Evolutionary conservation across 1,284 basidiomycete genomes (phyloP).

Genomic region (Ustilago sp.): DNA sequence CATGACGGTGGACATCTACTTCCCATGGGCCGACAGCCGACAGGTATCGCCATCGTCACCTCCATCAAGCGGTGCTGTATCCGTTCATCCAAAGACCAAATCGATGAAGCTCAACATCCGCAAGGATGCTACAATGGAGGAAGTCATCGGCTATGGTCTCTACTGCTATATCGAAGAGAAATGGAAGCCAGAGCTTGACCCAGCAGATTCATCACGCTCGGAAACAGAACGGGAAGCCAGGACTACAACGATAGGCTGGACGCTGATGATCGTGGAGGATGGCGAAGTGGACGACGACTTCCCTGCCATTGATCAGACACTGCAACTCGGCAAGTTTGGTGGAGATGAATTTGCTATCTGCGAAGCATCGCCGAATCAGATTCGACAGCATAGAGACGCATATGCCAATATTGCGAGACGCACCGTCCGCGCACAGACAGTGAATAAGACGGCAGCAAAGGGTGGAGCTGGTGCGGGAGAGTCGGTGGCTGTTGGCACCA

Average conservation of each 20-base stretch:
- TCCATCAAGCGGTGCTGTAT: constrained; percentile 49
- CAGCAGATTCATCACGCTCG: constrained; percentile 9
- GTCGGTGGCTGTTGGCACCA: constrained; percentile 22
- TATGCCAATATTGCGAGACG: constrained; percentile 37
- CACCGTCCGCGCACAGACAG: constrained; percentile 33
- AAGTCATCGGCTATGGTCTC: constrained; percentile 91
- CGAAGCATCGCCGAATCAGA: constrained; percentile 77
- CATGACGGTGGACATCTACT: constrained; percentile 82
- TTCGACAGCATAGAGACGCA: constrained; percentile 81
- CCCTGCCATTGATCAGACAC: constrained; percentile 89
- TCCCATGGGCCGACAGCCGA: constrained; percentile 79
- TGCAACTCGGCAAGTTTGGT: constrained; percentile 87
- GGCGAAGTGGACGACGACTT: constrained; percentile 99
- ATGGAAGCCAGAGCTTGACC: constrained; percentile 80
- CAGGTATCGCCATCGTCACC: constrained; percentile 29
- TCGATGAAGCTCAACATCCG: constrained; percentile 76
- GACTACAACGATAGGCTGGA: constrained; percentile 87
- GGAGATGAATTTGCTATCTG: constrained; percentile 91
- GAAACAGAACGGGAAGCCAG: constrained; percentile 75
- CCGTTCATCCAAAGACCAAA: constrained; percentile 54
- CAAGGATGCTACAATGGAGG: constrained; percentile 91
- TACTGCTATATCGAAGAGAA: constrained; percentile 91
- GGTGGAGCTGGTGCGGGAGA: constrained; percentile 17
- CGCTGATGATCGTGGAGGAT: constrained; percentile 94
- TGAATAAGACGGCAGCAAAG: constrained; percentile 12